These are phyloP conservation scores for Pholiota molesta DNA, from an alignment of 768 basidiomycete genomes.

Conservation along the genomic window DNA sequence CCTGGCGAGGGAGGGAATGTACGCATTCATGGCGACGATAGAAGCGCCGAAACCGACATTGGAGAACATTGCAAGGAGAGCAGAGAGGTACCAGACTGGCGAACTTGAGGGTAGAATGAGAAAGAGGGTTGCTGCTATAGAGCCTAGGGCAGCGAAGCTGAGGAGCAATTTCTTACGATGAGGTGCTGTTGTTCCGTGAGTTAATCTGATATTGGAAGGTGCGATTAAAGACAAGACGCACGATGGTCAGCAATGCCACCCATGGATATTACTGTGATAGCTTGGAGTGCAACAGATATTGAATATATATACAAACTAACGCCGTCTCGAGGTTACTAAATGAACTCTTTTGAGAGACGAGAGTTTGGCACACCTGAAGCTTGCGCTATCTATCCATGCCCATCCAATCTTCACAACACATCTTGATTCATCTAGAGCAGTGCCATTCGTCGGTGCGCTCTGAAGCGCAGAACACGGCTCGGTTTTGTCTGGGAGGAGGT, in stretches of 20 bases:
- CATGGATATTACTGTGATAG: conserved; percentile 94
- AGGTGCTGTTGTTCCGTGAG: conserved; percentile 38
- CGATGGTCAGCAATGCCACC: conserved; percentile 90
- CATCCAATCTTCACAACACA: conserved; percentile 86
- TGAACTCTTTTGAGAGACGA: neutral
- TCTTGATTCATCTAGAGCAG: conserved; percentile 33
- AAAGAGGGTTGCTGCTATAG: conserved; percentile 69
- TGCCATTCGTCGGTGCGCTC: conserved; percentile 21
- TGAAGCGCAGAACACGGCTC: conserved; percentile 51
- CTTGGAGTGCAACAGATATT: conserved; percentile 85
- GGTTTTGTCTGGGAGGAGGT: conserved; percentile 66
- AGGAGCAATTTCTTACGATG: conserved; percentile 82
- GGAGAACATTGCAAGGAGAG: conserved; percentile 72
- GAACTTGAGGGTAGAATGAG: conserved; percentile 75
- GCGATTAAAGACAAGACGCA: conserved; percentile 39
- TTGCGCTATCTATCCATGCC: conserved; percentile 88
- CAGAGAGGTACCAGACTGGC: conserved; percentile 66
- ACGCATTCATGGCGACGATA: conserved; percentile 88
- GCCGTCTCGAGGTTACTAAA: neutral
- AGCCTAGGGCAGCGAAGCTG: conserved; percentile 72
- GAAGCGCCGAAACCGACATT: conserved; percentile 89
- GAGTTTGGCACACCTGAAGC: conserved; percentile 70
- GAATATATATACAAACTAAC: conserved; percentile 86
- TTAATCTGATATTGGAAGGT: neutral
- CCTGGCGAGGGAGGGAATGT: conserved; percentile 75